A percentile compares a stretch with the other conserved stretches of the same genome.
Evolutionary conservation across 2,329 filamentous ascomycete genomes (phyloP).

Genomic region (Septoria petroselini): DNA sequence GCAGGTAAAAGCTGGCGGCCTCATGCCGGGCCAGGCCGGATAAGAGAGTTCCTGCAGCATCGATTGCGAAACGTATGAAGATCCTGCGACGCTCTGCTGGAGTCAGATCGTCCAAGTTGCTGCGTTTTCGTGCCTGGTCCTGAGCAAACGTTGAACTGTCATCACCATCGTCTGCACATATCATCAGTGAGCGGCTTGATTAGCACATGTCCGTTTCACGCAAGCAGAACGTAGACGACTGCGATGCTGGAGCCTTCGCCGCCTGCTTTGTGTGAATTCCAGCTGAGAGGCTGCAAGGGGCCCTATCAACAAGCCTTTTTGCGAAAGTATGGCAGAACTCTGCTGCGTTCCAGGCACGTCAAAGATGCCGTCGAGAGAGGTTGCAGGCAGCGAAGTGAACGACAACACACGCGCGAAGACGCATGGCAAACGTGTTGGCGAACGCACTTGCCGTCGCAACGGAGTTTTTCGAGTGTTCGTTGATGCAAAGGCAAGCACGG

Average conservation of each 20-base stretch:
- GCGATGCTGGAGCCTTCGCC: not conserved
- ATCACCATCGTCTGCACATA: not conserved
- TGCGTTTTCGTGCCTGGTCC: constrained; percentile 9
- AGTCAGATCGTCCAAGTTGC: constrained; percentile 3
- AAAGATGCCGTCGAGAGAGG: not conserved
- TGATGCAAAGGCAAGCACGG: not conserved
- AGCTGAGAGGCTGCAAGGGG: constrained; percentile 11
- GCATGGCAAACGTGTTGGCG: not conserved
- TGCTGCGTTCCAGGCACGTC: not conserved
- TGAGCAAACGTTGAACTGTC: constrained; percentile 5
- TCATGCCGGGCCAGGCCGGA: not conserved
- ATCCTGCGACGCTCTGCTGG: not conserved
- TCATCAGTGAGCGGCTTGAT: not conserved
- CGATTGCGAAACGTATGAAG: constrained; percentile 8
- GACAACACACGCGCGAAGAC: not conserved
- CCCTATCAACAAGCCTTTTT: constrained; percentile 3
- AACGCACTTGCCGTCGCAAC: no score
- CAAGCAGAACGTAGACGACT: no score
- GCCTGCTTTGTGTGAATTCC: not conserved
- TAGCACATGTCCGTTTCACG: not conserved
- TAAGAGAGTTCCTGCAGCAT: constrained; percentile 5
- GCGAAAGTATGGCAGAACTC: constrained; percentile 6
- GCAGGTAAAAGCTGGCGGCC: not conserved
- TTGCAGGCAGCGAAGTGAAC: not conserved
- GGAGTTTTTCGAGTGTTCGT: not conserved